Base-by-base conservation (phyloP, 495 filamentous ascomycete genomes). In the Cairneyella variabilis region DNA sequence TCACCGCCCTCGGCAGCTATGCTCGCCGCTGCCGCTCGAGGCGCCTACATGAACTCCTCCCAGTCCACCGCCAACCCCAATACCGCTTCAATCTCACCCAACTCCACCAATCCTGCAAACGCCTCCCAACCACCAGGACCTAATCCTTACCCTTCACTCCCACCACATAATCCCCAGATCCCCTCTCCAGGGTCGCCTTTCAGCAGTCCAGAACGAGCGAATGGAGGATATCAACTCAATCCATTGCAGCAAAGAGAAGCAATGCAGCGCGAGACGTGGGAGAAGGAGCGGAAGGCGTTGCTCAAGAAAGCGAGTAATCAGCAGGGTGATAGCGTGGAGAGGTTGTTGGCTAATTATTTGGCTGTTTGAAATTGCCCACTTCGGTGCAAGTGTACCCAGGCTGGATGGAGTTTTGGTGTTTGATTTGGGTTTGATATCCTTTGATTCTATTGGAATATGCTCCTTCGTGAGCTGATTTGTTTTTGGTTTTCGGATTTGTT, bases 191-290 rank as follows among this genome's bases (percentile, higher is more conserved):
- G n/a, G n/a, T n/a, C n/a, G n/a, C n/a, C n/a, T n/a, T n/a, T n/a
- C n/a, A n/a, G n/a, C n/a, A n/a, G n/a, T n/a, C n/a, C 61, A 0
- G 52, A 61, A 14, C 54, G 53, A 11, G 45, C 59, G 2, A 14
- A 42, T 3, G 25, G 25, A 4, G 32, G 30, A 3, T 66, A 67
- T 49, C 34, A 57, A 0, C 37, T 69, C 27, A 66, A 68, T 46
- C 66, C 71, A 27, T 56, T 71, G 25, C 64, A 71, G 51, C 66
- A 74, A 41, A 48, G 65, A n/a, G 65, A 70, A 54, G 64, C 60
- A 3, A 59, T 69, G 64, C 69, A 69, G 51, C 69, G 66, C 30
- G 64, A 69, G 53, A 47, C 63, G 30, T 59, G 65, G 42, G 71
- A 74, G 46, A 37, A 63, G 62, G 55, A 63, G 43, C 52, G 67